Base-by-base conservation (phyloP, 192 early-diverging fungal species). In the Dimargaris xerosporica region DNA sequence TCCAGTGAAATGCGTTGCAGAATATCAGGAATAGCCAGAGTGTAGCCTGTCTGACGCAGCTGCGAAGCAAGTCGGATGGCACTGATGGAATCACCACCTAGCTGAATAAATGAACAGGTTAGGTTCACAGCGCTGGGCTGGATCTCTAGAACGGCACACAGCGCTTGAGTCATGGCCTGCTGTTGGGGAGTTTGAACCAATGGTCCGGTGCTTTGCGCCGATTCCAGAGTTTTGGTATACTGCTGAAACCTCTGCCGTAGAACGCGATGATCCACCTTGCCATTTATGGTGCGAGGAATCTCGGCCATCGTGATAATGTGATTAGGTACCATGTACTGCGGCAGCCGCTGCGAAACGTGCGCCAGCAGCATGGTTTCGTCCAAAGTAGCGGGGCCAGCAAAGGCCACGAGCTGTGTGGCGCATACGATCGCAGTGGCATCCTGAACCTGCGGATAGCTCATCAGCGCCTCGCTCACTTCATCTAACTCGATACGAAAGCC, bases 401-500 rank as follows among this genome's bases (percentile, higher is more conserved):
- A 44, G 30, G 5, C 62, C 4, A 63, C 19, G 16, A 46, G 44
- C 21, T 48, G 11, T 6, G 6, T 15, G 26, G 48, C 62, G 10
- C 30, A 17, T 16, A 63, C 3, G 29, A 46, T 3, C 26, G 26
- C 44, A 16, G 47, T 10, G 26, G 44, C 42, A 3, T 31, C 28
- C 16, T 13, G 12, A 3, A 63, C 62, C 5, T 15, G 16, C 5
- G 26, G 28, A 47, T 52, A 21, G 11, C 26, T 70, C 64, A 15
- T 61, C 28, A 75, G 60, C 0, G 58, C 63, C 12, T 29, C 31
- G 21, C 60, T 47, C 7, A 75, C 62, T 62, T 78, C 77, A 17
- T 62, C 66, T 17, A 78, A 31, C 61, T 78, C 77, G 25, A 78
- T 70, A 25, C 77, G 58, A 29, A 66, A 59, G 4, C 77, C 76